phyloP scores from a whole-genome alignment of 495 filamentous ascomycete species.

The Neurospora sp. region DNA sequence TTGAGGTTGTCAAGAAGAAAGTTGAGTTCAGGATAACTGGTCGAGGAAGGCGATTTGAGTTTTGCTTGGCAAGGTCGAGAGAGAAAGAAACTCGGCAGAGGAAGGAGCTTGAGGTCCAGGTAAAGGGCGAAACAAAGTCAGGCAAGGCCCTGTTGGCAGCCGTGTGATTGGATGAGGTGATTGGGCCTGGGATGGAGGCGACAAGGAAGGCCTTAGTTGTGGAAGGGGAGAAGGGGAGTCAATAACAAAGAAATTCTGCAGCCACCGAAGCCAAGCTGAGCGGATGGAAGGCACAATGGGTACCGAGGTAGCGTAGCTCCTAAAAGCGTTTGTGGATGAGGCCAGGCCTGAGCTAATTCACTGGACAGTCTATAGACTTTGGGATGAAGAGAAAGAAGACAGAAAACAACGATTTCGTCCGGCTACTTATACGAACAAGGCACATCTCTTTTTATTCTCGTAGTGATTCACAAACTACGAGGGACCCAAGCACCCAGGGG shows the following conservation, averaged over 20 bases:
- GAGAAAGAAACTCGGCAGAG: neutral
- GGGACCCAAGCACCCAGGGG: neutral
- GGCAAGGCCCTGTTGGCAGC: neutral
- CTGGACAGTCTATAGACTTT: neutral
- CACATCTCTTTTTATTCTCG: neutral
- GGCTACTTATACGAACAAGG: neutral
- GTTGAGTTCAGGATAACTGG: neutral
- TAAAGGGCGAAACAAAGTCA: neutral
- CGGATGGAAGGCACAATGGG: neutral
- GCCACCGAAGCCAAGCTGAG: neutral
- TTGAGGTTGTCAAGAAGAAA: neutral
- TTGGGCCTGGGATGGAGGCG: neutral
- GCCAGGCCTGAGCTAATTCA: neutral
- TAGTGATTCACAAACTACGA: neutral
- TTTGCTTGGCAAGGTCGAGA: neutral
- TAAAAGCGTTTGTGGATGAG: neutral
- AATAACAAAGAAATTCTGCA: slow-evolving; percentile 4
- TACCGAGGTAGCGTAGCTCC: neutral
- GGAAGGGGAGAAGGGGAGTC: neutral
- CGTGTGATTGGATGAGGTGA: neutral
- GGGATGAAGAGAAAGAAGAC: neutral
- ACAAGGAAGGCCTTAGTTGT: neutral
- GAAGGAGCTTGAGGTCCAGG: neutral
- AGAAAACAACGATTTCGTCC: neutral
- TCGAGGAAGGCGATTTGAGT: neutral